Conservation (phyloP, 228 moss, liverwort and hornwort genomes). For the Sphagnum fallax region DNA sequence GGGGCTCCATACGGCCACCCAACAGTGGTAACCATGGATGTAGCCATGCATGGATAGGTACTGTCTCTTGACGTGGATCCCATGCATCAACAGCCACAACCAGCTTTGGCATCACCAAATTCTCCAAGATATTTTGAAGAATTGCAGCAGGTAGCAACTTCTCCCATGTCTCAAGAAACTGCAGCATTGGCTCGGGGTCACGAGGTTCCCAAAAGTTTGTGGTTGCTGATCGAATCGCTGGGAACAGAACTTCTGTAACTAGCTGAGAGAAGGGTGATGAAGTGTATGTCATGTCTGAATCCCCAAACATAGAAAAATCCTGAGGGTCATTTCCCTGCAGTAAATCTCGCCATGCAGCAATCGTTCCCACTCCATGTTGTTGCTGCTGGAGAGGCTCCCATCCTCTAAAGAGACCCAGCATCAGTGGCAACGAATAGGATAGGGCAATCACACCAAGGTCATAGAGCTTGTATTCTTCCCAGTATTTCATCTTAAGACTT, state of each 20-base stretch:
- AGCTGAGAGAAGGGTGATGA: constrained; percentile 79
- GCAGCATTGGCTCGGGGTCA: constrained; percentile 89
- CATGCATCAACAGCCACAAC: constrained; percentile 84
- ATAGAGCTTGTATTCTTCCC: constrained; percentile 82
- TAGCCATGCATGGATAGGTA: constrained; percentile 95
- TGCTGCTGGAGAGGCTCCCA: constrained; percentile 89
- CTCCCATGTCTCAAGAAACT: constrained; percentile 92
- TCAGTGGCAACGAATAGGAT: constrained; percentile 63
- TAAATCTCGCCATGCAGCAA: constrained; percentile 64
- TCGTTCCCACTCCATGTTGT: constrained; percentile 57
- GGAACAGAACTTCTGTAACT: constrained; percentile 76
- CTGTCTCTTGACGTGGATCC: constrained; percentile 90
- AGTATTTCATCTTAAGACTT: constrained; percentile 48
- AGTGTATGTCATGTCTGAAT: constrained; percentile 25
- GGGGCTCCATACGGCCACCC: constrained; percentile 80
- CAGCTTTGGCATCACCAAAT: constrained; percentile 82
- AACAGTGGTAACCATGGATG: constrained; percentile 95
- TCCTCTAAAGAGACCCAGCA: constrained; percentile 61
- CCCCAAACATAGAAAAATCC: constrained; percentile 68
- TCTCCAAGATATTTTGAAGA: constrained; percentile 70
- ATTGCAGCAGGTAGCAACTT: constrained; percentile 69
- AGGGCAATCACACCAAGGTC: constrained; percentile 71
- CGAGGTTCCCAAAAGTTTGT: constrained; percentile 88
- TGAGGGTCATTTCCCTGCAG: constrained; percentile 65
- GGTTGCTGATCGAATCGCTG: constrained; percentile 60